Evolutionary conservation across 140 eudicot genomes (phyloP).

Genomic region (Cichorium intybus): DNA sequence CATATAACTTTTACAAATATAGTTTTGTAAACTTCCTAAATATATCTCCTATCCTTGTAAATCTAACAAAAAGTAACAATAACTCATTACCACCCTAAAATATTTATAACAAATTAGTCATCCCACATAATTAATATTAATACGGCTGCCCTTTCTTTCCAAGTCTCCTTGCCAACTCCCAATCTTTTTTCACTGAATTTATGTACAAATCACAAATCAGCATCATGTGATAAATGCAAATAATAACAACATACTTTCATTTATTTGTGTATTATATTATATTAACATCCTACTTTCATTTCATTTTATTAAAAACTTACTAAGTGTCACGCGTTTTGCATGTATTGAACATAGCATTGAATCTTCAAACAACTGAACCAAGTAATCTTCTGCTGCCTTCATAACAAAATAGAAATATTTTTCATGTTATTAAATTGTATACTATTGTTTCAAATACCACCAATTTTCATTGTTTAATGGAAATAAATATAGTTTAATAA

Average conservation of each 20-base stretch:
- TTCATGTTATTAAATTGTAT: too few relatives aligned
- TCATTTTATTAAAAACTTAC: constrained; percentile 1
- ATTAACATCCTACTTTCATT: too few relatives aligned
- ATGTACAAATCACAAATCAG: background rate
- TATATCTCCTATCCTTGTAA: background rate
- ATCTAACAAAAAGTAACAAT: background rate
- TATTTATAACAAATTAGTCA: background rate
- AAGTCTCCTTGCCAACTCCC: constrained; percentile 77
- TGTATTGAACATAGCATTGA: constrained; percentile 1
- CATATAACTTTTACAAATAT: background rate
- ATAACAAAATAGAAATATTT: too few relatives aligned
- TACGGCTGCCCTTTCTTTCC: constrained; percentile 81
- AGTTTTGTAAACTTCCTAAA: background rate
- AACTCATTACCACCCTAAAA: background rate
- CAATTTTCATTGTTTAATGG: too few relatives aligned
- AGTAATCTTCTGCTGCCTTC: constrained; percentile 10
- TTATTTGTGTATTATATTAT: too few relatives aligned
- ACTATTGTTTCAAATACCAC: too few relatives aligned
- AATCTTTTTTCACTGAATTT: constrained; percentile 74
- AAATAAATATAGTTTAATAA: too few relatives aligned
- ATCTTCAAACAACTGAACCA: constrained; percentile 4
- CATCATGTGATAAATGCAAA: too few relatives aligned
- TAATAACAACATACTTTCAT: too few relatives aligned
- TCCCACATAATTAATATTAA: constrained; percentile 35
- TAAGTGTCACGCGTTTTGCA: constrained; percentile 3